Base-by-base conservation (phyloP, 2,329 filamentous ascomycete species). In the Diaporthe sp. region DNA sequence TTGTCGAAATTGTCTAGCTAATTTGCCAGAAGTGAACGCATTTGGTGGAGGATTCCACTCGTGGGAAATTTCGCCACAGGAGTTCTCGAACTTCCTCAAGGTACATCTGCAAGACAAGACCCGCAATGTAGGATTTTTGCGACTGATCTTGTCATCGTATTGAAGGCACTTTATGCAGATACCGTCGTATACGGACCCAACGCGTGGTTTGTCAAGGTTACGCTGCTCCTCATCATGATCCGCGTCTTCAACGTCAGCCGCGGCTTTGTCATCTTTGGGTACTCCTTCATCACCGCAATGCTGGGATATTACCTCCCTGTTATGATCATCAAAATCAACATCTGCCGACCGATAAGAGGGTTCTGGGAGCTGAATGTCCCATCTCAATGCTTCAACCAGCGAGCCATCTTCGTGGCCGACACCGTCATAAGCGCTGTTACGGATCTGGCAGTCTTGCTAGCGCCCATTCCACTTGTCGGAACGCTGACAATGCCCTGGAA, bases 271-370 rank as follows among this genome's bases (percentile, higher is more conserved):
- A 58, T 66, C 12, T 66, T 66, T 22, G 47, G 71, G 3, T 72
- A 72, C n/a, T 30, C 71, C 37, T 72, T 72, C 37, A 72, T 72
- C 25, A 39, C 51, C 32, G 59, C 71, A 6, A 72, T 72, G 71
- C 32, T 63, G n/a, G 37, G 32, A 27, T 72, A 72, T 22, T 72
- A 72, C 7, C 37, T 72, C 22, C 71, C 71, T 17, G 71, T 72
- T 6, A 39, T 72, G 71, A 32, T 72, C 17, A 58, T 72, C 30
- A 72, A 68, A 27, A 68, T 68, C 27, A 72, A 72, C 17, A 73
- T 72, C 10, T 72, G 71, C 22, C 44, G 15, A 47, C 59, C 71
- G 5, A 72, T 72, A 30, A 58, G 22, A 19, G 71, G 71, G 15
- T 68, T 58, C 50, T 72, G 71, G 71, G 63, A 76, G n/a, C 1